Percentiles rank a stretch among this genome's conserved stretches.
Evolutionary conservation across 2,329 filamentous ascomycete species (phyloP).

Genomic region (Chaetomium sp.): DNA sequence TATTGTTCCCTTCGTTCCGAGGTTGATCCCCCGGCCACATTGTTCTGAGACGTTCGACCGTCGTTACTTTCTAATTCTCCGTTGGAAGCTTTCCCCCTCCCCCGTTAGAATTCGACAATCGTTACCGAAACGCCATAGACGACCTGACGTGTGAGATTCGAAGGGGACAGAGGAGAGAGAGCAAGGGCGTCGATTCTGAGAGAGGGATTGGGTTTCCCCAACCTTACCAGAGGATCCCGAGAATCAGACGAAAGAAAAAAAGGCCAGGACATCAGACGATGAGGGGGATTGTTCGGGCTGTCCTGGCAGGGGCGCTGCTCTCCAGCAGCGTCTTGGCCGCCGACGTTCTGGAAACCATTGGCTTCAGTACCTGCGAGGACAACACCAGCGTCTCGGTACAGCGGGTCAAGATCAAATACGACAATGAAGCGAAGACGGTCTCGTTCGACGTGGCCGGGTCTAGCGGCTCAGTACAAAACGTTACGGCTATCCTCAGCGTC

Average conservation of each 20-base stretch:
- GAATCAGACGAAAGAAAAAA: background rate
- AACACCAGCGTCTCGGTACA: constrained; percentile 66
- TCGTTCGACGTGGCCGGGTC: constrained; percentile 77
- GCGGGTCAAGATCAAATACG: constrained; percentile 70
- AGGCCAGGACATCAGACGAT: background rate
- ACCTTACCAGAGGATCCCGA: no score
- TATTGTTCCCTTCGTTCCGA: constrained; percentile 42
- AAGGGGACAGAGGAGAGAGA: background rate
- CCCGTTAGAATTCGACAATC: constrained; percentile 15
- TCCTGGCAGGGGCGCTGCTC: constrained; percentile 18
- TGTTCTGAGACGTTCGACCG: constrained; percentile 26
- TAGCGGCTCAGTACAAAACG: constrained; percentile 68
- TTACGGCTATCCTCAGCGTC: constrained; percentile 68
- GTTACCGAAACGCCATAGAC: background rate
- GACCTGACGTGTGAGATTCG: background rate
- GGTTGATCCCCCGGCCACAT: constrained; percentile 54
- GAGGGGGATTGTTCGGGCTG: constrained; percentile 8
- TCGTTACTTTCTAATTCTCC: constrained; percentile 19
- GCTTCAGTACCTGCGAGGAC: constrained; percentile 67
- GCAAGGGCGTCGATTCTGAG: no score
- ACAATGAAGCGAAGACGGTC: constrained; percentile 65
- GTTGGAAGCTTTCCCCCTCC: constrained; percentile 17
- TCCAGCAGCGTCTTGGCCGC: constrained; percentile 48
- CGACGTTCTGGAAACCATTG: constrained; percentile 71
- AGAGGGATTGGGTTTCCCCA: no score